Base-by-base conservation (phyloP, 164 flowering plant genomes). In the Sedum album region DNA sequence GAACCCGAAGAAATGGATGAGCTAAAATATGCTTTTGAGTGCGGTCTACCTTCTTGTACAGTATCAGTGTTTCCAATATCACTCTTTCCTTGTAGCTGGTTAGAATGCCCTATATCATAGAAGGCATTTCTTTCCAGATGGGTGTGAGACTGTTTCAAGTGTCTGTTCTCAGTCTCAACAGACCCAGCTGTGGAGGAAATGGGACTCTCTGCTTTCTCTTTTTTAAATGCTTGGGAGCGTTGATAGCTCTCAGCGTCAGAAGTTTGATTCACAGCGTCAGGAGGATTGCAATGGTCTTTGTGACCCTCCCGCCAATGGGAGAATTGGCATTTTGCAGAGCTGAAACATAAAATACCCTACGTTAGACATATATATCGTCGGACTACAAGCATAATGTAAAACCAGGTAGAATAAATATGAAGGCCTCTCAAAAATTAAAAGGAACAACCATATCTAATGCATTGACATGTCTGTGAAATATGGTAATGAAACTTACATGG, bases 321-420 rank as follows among this genome's bases (percentile, higher is more conserved):
- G 65, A 74, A 67, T 70, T 74, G 76, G 63, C 76, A 74, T 51
- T 74, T 74, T 1, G 64, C 76, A 31, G 76, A 74, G 68, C 76
- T 74, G 67, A 62, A 62, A 60, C 55, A 73, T 46, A 30, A 33
- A 57, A 66, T 25, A 55, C 13, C 1, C 6, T 55, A 55, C 11
- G 61, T 55, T 25, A 25, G 4, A 55, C 31, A 55, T 28, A 35
- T 35, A 35, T 35, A 35, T 35, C 6, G 17, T 51, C 25, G 6
- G 10, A n/a, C 3, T 2, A 10, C n/a, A n/a, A 2, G 26, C 25
- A 10, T 25, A 9, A 55, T 51, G 23, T 21, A 21, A 53, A 41
- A 9, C 46, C 11, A 5, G 11, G 46, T 7, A 13, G 46, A 2
- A 41, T 41, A 15, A 7, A 35, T 14, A 41, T 8, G 15, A 8